Evolutionary conservation across 2,329 filamentous ascomycete species (phyloP).

Genomic region (Scytalidium lignicola): DNA sequence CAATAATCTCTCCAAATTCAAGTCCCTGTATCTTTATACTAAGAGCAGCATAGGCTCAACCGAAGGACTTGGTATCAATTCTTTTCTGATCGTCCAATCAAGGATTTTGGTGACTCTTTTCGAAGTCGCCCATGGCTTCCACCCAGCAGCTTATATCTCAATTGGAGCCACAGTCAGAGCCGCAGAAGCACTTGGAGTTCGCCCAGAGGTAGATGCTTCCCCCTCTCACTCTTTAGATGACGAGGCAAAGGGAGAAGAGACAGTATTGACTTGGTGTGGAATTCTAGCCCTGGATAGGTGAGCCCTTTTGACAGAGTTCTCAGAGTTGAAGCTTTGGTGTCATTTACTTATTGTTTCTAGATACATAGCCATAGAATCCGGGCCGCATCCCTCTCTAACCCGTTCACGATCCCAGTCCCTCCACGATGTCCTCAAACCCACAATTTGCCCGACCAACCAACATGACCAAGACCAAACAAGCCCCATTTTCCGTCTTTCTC

Average conservation of each 20-base stretch:
- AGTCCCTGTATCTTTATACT: conserved; percentile 11
- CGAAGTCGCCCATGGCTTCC: conserved; percentile 16
- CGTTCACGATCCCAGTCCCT: too few relatives aligned
- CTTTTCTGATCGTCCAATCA: conserved; percentile 10
- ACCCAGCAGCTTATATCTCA: conserved; percentile 16
- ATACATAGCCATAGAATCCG: conserved; percentile 2
- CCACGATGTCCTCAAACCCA: too few relatives aligned
- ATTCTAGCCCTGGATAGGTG: conserved; percentile 16
- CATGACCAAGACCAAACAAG: too few relatives aligned
- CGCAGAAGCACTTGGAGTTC: conserved; percentile 11
- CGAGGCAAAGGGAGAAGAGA: conserved; percentile 5
- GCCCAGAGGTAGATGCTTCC: conserved; percentile 6
- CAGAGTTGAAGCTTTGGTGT: too few relatives aligned
- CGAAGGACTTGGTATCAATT: conserved; percentile 16
- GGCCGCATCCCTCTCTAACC: conserved; percentile 3
- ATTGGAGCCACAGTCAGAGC: conserved; percentile 14
- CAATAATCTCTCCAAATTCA: conserved; percentile 9
- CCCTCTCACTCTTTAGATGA: conserved; percentile 2
- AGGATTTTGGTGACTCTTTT: conserved; percentile 17
- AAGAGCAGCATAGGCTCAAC: conserved; percentile 9
- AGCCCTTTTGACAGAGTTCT: too few relatives aligned
- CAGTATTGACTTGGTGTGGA: conserved; percentile 13
- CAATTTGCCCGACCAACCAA: too few relatives aligned
- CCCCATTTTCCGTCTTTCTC: too few relatives aligned
- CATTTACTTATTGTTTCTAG: not conserved